Conservation (phyloP, 306 rosid species). For the Mimosa bimucronata region DNA sequence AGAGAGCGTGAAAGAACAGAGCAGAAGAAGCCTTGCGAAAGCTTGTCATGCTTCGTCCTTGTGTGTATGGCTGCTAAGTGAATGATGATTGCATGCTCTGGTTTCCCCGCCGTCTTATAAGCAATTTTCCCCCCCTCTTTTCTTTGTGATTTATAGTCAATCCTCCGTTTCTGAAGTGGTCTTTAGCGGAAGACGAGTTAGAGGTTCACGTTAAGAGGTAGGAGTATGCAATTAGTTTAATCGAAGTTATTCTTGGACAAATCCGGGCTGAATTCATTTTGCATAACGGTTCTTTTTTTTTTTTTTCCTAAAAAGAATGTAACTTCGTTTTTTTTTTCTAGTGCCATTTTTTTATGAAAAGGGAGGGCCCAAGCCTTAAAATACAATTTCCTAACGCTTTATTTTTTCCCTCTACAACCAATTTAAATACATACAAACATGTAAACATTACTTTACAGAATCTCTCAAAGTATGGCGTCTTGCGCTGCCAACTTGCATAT, state of each 20-base stretch:
- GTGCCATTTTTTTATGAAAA: too few relatives aligned
- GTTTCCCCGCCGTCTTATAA: background rate
- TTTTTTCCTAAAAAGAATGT: too few relatives aligned
- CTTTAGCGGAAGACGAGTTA: background rate
- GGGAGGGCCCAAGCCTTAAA: too few relatives aligned
- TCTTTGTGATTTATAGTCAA: constrained; percentile 17
- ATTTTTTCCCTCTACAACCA: too few relatives aligned
- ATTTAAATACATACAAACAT: too few relatives aligned
- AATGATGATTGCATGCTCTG: background rate
- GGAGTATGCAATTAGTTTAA: background rate
- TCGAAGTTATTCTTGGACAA: background rate
- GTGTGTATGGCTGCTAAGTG: background rate
- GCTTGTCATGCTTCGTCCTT: constrained; percentile 37
- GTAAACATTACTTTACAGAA: too few relatives aligned
- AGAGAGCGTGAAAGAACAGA: constrained; percentile 33
- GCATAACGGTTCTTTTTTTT: too few relatives aligned
- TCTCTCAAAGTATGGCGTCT: too few relatives aligned
- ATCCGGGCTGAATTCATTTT: background rate
- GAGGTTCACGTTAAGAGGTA: too few relatives aligned
- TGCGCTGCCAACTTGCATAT: too few relatives aligned
- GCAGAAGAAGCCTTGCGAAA: constrained; percentile 26
- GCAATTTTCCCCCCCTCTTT: background rate
- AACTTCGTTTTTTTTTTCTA: too few relatives aligned
- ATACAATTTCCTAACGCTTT: too few relatives aligned
- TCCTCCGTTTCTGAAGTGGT: background rate